Conservation (phyloP, 2,329 filamentous ascomycete genomes). For the Colletotrichum viniferum region DNA sequence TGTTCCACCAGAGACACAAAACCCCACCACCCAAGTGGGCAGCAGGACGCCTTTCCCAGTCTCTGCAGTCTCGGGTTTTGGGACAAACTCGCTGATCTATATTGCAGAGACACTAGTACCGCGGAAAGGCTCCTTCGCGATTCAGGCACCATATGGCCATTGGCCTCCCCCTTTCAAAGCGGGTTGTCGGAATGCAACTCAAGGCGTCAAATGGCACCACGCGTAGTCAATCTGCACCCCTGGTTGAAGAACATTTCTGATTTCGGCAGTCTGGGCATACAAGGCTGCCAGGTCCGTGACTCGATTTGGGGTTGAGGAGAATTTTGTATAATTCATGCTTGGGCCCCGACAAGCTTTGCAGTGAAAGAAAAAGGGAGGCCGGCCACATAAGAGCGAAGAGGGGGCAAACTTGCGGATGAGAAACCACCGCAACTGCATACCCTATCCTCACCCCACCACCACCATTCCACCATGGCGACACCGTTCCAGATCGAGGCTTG, state of each 20-base stretch:
- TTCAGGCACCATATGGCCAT: background rate
- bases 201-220: background rate
- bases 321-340: constrained; percentile 7
- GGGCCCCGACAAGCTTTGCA: background rate
- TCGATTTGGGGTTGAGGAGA: background rate
- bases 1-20: background rate
- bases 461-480: constrained; percentile 31
- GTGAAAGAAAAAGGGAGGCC: background rate
- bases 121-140: background rate
- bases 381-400: background rate
- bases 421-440: constrained; percentile 13
- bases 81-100: background rate
- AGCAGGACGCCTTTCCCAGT: background rate
- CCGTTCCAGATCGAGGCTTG: constrained; percentile 49
- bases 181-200: background rate
- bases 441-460: background rate
- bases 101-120: background rate
- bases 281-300: background rate
- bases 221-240: background rate
- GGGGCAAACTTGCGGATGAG: constrained; percentile 8
- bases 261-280: background rate
- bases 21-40: background rate
- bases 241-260: background rate
- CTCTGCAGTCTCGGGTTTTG: background rate
- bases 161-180: background rate